Base-by-base conservation (phyloP, 2,329 filamentous ascomycete species). In the Neonectria punicea region DNA sequence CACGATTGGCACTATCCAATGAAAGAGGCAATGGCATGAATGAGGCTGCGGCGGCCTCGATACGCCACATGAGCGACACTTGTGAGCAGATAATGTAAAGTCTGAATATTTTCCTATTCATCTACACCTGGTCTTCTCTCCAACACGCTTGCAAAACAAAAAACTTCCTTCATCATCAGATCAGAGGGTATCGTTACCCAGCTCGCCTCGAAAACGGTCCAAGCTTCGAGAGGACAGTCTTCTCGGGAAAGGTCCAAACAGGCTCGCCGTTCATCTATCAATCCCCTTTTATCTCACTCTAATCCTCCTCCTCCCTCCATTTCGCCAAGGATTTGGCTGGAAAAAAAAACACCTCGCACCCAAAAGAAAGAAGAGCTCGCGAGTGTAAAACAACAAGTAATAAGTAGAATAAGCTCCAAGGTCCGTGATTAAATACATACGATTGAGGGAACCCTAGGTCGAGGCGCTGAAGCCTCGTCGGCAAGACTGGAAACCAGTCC, bases 401-500 rank as follows among this genome's bases (percentile, higher is more conserved):
- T 25, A 59, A n/a, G 41, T 25, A 34, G 30, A 51, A 51, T 10
- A 71, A 63, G 59, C 61, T 61, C 63, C 39, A 70, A 73, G 63
- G 62, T 72, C 71, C 57, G 61, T 59, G 55, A 74, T 74, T 74
- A 74, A 74, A 73, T 71, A 73, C 70, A 73, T 62, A 67, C 61
- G 63, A 63, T 68, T 67, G 30, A 47, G 55, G 61, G 60, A 65
- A 68, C 60, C 67, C 53, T 18, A 20, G 34, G 56, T 36, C 58
- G 60, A 64, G 44, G 59, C 64, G 57, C 60, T 28, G 39, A 41
- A 58, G 53, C 56, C 67, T 51, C 50, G 25, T 64, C 22, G 50
- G 43, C 14, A 46, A 54, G 57, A 61, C 65, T 65, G 50, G 58
- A 53, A 46, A 53, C 61, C 41, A 59, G 62, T 60, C 63, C 53